phyloP scores from a whole-genome alignment of 495 filamentous ascomycete species.

The Xylaria scruposa region DNA sequence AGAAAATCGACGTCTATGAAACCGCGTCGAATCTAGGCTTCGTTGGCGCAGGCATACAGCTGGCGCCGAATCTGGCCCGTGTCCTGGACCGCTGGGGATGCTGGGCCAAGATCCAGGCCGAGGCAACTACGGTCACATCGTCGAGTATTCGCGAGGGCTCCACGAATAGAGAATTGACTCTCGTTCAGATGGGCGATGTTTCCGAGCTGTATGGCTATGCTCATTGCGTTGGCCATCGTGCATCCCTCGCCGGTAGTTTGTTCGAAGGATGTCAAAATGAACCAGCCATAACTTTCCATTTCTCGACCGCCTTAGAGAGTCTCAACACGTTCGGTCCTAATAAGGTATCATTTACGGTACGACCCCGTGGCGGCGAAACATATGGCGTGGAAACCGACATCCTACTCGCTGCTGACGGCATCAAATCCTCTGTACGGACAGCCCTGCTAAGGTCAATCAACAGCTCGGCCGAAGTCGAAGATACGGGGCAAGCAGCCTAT shows the following conservation, averaged over 20 bases:
- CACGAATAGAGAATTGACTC: constrained; percentile 69
- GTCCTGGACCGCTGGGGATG: constrained; percentile 73
- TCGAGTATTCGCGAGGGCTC: constrained; percentile 66
- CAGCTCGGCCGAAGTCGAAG: constrained; percentile 64
- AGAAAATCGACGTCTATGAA: constrained; percentile 75
- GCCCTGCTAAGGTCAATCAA: constrained; percentile 65
- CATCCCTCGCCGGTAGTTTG: constrained; percentile 71
- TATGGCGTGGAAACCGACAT: constrained; percentile 69
- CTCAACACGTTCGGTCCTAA: constrained; percentile 61
- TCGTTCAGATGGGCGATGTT: constrained; percentile 73
- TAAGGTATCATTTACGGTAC: constrained; percentile 61
- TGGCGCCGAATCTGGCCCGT: constrained; percentile 80
- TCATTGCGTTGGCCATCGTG: constrained; percentile 80
- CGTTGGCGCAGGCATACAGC: constrained; percentile 82
- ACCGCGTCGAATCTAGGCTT: constrained; percentile 76
- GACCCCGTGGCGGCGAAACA: constrained; percentile 62
- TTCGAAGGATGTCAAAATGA: constrained; percentile 71
- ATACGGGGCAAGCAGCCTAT: constrained; percentile 83
- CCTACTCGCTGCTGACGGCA: constrained; percentile 74
- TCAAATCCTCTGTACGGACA: constrained; percentile 69
- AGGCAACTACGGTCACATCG: constrained; percentile 59
- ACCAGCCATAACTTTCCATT: constrained; percentile 71
- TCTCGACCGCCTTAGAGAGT: constrained; percentile 60
- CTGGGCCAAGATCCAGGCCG: constrained; percentile 70
- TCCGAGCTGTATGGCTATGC: constrained; percentile 71